A percentile compares a stretch with the other conserved stretches of the same genome.
Evolutionary conservation across 148 eudicot species (phyloP).

Genomic region (Chenopodium suecicum): DNA sequence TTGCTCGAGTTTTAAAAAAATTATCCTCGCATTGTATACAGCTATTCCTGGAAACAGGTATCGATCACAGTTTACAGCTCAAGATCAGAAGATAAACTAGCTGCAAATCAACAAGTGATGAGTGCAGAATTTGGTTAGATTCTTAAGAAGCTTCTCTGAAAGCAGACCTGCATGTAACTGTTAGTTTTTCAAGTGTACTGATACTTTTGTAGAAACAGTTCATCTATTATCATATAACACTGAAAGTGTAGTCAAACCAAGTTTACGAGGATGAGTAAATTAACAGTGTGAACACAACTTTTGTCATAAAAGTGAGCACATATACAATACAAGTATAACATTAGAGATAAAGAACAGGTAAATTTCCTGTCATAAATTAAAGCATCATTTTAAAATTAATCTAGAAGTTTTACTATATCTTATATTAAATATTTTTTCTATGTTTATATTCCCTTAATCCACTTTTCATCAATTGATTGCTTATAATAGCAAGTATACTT

Average conservation of each 20-base stretch:
- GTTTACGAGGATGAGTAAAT: no score
- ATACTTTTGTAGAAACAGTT: no score
- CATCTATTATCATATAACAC: no score
- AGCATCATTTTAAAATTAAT: background rate
- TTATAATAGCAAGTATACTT: background rate
- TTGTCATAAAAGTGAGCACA: background rate
- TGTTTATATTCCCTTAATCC: background rate
- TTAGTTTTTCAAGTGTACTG: no score
- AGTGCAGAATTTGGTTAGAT: no score
- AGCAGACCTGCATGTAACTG: no score
- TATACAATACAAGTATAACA: no score
- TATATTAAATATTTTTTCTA: background rate
- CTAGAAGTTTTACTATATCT: background rate
- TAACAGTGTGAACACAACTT: background rate
- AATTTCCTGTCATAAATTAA: no score
- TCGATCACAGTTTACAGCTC: background rate
- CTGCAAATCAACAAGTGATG: background rate
- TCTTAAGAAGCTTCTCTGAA: no score
- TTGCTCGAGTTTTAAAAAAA: background rate
- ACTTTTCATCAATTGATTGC: constrained; percentile 8
- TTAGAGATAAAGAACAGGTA: no score
- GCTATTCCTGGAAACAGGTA: background rate
- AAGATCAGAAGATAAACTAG: background rate
- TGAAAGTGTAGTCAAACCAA: no score
- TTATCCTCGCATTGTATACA: background rate